Evolutionary conservation across 1,139 yeast genomes (phyloP).

Genomic region (Candida gigantensis): DNA sequence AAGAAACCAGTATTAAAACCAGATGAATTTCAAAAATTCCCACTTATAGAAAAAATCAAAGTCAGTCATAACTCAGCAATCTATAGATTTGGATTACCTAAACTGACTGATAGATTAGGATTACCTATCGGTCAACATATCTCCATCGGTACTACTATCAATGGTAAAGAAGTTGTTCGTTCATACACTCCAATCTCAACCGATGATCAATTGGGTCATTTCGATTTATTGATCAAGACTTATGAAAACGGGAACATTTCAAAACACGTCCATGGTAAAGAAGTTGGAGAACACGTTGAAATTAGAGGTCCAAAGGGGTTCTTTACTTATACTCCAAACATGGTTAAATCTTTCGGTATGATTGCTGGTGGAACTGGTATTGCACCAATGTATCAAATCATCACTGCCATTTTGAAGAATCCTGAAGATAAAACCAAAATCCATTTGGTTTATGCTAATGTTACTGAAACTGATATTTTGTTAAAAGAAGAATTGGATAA

Average conservation of each 20-base stretch:
- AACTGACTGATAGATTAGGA: constrained; percentile 73
- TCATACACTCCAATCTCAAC: constrained; percentile 94
- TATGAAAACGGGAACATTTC: constrained; percentile 92
- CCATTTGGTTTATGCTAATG: constrained; percentile 76
- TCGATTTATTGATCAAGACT: constrained; percentile 89
- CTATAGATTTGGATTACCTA: constrained; percentile 84
- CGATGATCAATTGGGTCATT: constrained; percentile 82
- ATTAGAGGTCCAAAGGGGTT: constrained; percentile 92
- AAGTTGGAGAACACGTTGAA: constrained; percentile 46
- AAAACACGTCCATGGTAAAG: constrained; percentile 66
- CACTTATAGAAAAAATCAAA: constrained; percentile 75
- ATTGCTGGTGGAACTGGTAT: constrained; percentile 98
- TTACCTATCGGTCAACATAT: constrained; percentile 96
- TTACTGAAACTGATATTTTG: constrained; percentile 74
- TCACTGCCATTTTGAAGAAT: constrained; percentile 67
- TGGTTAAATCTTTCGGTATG: constrained; percentile 75
- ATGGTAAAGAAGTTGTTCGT: constrained; percentile 81
- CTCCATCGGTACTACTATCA: constrained; percentile 63
- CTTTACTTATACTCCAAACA: constrained; percentile 81
- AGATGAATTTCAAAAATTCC: constrained; percentile 76
- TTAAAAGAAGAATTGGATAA: constrained; percentile 73
- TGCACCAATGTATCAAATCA: constrained; percentile 88
- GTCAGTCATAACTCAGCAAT: constrained; percentile 82
- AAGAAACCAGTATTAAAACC: constrained; percentile 60
- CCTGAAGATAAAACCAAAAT: constrained; percentile 86